Evolutionary conservation across 139 green algal genomes (phyloP).

Genomic region (Coelastrella sp.): DNA sequence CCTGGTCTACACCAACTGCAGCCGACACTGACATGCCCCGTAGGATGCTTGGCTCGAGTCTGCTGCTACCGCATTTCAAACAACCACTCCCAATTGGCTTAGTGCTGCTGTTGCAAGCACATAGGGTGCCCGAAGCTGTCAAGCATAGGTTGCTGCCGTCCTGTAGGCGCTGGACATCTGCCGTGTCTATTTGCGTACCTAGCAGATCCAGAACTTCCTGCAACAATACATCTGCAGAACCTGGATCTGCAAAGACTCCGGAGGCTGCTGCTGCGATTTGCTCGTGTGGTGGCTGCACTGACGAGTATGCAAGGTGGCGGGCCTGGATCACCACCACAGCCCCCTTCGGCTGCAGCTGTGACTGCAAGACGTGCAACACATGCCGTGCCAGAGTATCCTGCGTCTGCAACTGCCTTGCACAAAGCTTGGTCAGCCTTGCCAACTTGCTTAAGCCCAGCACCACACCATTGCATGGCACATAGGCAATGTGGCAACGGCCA

Average conservation of each 20-base stretch:
- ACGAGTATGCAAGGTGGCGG: conserved; percentile 62
- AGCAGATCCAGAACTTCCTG: conserved; percentile 72
- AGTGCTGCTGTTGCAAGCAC: neutral
- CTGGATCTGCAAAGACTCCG: conserved; percentile 29
- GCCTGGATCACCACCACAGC: conserved; percentile 78
- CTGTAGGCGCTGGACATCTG: conserved; percentile 41
- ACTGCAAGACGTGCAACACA: conserved; percentile 62
- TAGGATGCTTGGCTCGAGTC: conserved; percentile 20
- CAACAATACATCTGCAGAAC: neutral
- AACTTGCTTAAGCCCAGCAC: conserved; percentile 92
- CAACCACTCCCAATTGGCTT: neutral
- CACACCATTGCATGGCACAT: conserved; percentile 82
- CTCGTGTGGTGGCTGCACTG: conserved; percentile 23
- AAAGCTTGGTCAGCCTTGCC: conserved; percentile 81
- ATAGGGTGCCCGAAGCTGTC: neutral
- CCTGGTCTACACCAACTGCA: neutral
- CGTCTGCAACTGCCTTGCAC: conserved; percentile 80
- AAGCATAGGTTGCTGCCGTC: neutral
- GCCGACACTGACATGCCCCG: conserved; percentile 26
- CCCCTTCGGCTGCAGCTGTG: conserved; percentile 60
- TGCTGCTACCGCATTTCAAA: neutral
- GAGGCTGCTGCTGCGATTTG: conserved; percentile 13
- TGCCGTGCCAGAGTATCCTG: conserved; percentile 74
- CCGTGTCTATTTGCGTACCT: neutral
- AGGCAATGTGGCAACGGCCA: conserved; percentile 91